These are phyloP conservation scores for Aspergillus sp. DNA, from an alignment of 2,329 filamentous ascomycete genomes.

Conservation along the genomic window DNA sequence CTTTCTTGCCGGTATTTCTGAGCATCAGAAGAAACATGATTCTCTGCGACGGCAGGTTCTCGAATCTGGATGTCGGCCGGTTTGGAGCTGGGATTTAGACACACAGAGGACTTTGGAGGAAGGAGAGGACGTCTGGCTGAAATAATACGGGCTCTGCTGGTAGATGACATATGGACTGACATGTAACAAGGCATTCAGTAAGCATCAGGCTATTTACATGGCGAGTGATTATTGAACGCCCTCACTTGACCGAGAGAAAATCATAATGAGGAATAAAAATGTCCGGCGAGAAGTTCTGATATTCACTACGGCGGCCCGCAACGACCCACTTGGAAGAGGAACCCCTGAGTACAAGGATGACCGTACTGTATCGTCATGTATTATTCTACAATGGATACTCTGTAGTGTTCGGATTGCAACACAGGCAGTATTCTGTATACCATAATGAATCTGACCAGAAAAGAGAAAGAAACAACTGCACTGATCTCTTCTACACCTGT, in stretches of 20 bases:
- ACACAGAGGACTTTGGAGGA: not conserved
- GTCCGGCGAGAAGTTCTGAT: not conserved
- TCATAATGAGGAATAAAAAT: not conserved
- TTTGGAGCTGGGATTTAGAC: not conserved
- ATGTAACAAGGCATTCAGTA: not conserved
- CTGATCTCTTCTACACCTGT: no score
- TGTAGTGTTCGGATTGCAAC: no score
- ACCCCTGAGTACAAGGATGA: constrained; percentile 20
- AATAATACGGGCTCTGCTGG: not conserved
- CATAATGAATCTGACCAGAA: no score
- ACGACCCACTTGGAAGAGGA: constrained; percentile 17
- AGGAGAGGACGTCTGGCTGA: not conserved
- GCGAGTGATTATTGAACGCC: not conserved
- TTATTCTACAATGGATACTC: no score
- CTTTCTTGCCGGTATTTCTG: not conserved
- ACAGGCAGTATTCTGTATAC: no score
- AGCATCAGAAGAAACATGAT: not conserved
- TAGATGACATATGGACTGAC: not conserved
- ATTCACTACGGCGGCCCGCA: constrained; percentile 16
- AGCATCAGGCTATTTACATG: not conserved
- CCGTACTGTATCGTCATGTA: not conserved
- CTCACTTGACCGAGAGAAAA: not conserved
- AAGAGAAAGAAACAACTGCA: no score
- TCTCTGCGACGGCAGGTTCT: not conserved
- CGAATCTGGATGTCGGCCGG: not conserved